Conservation (phyloP, 176 grass and related monocot species). For the Dendrocalamus sinicus region DNA sequence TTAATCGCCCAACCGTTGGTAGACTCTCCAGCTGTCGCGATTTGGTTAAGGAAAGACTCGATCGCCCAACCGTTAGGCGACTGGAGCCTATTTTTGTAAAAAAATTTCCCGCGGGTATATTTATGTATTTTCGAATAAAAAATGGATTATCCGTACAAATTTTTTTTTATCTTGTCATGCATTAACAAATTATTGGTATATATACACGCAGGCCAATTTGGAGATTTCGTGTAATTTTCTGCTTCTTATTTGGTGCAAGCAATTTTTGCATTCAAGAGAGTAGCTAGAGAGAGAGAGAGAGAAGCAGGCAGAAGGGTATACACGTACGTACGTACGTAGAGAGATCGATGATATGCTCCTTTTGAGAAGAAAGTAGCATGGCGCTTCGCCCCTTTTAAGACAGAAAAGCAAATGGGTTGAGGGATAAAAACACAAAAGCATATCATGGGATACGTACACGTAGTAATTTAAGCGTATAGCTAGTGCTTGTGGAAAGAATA, state of each 20-base stretch:
- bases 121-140: too few relatives aligned
- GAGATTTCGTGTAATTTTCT: not conserved
- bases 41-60: too few relatives aligned
- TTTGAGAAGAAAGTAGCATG: slow-evolving; percentile 49
- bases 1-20: too few relatives aligned
- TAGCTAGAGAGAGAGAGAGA: not conserved
- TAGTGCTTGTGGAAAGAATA: slow-evolving; percentile 52
- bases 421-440: slow-evolving; percentile 40
- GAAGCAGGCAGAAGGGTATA: not conserved
- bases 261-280: not conserved
- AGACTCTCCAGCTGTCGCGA: too few relatives aligned
- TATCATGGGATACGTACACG: slow-evolving; percentile 35
- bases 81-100: too few relatives aligned
- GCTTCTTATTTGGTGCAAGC: not conserved
- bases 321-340: not conserved
- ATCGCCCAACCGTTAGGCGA: too few relatives aligned
- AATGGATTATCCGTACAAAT: too few relatives aligned
- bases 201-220: not conserved
- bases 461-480: slow-evolving; percentile 33
- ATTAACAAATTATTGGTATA: not conserved
- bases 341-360: slow-evolving; percentile 31
- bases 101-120: too few relatives aligned
- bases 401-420: slow-evolving; percentile 5
- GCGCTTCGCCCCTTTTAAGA: slow-evolving; percentile 51
- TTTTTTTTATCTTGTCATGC: not conserved